A percentile compares a stretch with the other conserved stretches of the same genome.
These are phyloP conservation scores for Glutinoglossum americanum DNA, from an alignment of 495 filamentous ascomycete genomes.

Conservation along the genomic window DNA sequence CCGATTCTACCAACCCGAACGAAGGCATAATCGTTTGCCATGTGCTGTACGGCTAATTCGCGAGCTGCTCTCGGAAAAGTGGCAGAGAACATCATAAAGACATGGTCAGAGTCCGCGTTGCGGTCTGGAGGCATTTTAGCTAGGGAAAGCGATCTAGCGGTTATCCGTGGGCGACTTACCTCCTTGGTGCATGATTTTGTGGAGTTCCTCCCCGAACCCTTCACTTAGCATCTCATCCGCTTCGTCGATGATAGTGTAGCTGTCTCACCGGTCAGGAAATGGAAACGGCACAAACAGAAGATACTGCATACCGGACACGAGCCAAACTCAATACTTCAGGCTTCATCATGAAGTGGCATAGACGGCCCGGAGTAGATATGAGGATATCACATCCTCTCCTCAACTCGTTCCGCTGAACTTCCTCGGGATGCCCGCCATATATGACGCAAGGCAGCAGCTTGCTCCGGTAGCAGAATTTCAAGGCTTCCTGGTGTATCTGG, in stretches of 20 bases:
- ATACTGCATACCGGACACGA: constrained; percentile 42
- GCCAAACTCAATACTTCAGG: constrained; percentile 43
- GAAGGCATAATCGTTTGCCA: constrained; percentile 48
- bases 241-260: constrained; percentile 78
- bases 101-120: constrained; percentile 63
- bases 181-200: constrained; percentile 51
- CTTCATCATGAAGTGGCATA: constrained; percentile 61
- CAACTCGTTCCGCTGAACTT: constrained; percentile 46
- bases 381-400: constrained; percentile 73
- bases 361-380: constrained; percentile 69
- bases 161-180: constrained; percentile 26
- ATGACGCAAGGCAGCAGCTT: constrained; percentile 84
- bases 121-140: constrained; percentile 13
- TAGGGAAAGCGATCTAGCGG: neutral
- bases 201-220: constrained; percentile 54
- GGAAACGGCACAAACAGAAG: neutral
- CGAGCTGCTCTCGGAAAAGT: constrained; percentile 69
- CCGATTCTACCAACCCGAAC: constrained; percentile 74
- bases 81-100: constrained; percentile 86
- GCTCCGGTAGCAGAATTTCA: constrained; percentile 77
- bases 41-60: constrained; percentile 48
- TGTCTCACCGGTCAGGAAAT: constrained; percentile 10
- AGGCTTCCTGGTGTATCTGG: constrained; percentile 85
- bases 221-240: constrained; percentile 71
- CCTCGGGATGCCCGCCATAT: constrained; percentile 60